phyloP scores from a whole-genome alignment of 108 stramenopile species.

The Nitzschia putrida region DNA sequence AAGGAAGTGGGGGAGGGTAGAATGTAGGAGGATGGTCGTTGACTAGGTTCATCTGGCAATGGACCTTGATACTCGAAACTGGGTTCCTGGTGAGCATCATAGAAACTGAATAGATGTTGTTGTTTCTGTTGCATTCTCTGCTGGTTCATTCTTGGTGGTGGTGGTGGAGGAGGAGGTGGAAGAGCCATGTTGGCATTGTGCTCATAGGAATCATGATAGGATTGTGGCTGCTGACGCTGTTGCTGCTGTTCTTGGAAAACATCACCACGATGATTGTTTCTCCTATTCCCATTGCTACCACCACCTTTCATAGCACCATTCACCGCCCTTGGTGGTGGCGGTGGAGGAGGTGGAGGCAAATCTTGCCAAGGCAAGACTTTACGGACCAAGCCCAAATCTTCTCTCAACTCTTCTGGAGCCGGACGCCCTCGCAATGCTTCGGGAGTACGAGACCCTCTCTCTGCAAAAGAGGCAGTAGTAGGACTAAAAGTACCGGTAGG shows the following conservation, averaged over 20 bases:
- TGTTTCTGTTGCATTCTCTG: neutral
- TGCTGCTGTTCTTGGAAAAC: neutral
- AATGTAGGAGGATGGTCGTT: too few relatives aligned
- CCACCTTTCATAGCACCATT: too few relatives aligned
- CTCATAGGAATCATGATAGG: too few relatives aligned
- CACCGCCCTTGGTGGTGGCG: neutral
- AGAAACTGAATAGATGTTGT: neutral
- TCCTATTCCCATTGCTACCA: too few relatives aligned
- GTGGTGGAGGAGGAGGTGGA: too few relatives aligned
- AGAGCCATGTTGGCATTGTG: too few relatives aligned
- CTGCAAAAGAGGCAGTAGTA: neutral
- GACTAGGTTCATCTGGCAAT: too few relatives aligned
- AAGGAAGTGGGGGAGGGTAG: neutral
- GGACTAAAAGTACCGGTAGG: neutral
- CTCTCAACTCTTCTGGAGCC: conserved; percentile 24
- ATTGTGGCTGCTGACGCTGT: neutral
- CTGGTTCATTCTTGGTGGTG: too few relatives aligned
- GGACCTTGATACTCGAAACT: too few relatives aligned
- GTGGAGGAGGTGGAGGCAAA: neutral
- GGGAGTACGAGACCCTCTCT: conserved; percentile 26
- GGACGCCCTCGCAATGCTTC: conserved; percentile 36
- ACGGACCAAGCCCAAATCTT: conserved; percentile 24
- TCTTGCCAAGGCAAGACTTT: neutral
- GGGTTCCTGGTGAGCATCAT: too few relatives aligned
- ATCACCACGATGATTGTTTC: too few relatives aligned